Base-by-base conservation (phyloP, 2,329 filamentous ascomycete genomes). In the Cladorrhinum sp. region DNA sequence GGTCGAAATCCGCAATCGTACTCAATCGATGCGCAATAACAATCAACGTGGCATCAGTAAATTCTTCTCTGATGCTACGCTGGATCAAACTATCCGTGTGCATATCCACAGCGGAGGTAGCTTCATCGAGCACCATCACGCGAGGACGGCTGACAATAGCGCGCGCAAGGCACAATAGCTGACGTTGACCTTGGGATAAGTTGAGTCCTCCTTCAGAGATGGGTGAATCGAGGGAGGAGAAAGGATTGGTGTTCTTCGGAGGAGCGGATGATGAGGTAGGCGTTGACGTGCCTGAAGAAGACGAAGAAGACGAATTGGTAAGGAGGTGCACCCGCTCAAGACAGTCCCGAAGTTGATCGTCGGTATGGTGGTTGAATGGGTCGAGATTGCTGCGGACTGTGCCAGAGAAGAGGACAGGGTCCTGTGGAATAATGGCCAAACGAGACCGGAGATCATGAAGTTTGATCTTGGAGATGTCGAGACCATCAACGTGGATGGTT, bases 81-180 rank as follows among this genome's bases (percentile, higher is more conserved):
- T 92, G 89, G 68, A 92, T 92, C 24, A 91, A 80, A 1, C 81
- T 77, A 70, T 93, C 90, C 0, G 90, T 92, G 46, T 82, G 79
- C 86, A 91, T 91, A 72, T 92, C 90, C 2, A 93, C 89, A 0
- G 90, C 89, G 2, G 84, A 88, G 0, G 90, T 94, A 0, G 90
- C 90, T 75, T 93, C 90, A 71, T 94, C 90, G 1, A 93, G 81
- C 1, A 93, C 85, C 83, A 94, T 89, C 67, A 94, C 86, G 70
- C 89, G 88, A 2, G 90, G 89, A 0, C 86, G 82, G 0, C 85
- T 81, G 23, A 91, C 85, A 66, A 92, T 91, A 55, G 86, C 89
- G 55, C 86, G 86, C 0, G 89, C 89, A 3, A 91, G 83, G 68
- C 88, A 91, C 39, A 92, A 82, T 0, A 92, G 85, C 73, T 92